Evolutionary conservation across 2,329 filamentous ascomycete species (phyloP).

Genomic region (Alternaria conjuncta): DNA sequence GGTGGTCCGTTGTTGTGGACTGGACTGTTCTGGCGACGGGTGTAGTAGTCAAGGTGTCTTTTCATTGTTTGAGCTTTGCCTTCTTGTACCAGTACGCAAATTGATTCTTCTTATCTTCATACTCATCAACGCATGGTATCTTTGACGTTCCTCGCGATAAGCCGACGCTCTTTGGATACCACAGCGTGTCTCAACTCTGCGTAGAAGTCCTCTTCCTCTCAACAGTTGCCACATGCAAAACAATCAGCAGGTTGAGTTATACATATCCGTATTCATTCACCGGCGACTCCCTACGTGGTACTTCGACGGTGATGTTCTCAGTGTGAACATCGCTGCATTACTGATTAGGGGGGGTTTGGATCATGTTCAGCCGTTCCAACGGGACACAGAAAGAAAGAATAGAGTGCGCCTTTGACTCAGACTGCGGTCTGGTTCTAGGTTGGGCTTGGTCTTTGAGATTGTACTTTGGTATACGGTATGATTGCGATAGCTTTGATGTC

Average conservation of each 20-base stretch:
- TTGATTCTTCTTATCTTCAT: not conserved
- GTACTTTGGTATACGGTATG: too few species aligned
- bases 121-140: not conserved
- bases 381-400: too few species aligned
- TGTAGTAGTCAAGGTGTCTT: not conserved
- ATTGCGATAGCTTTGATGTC: not conserved
- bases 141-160: not conserved
- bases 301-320: not conserved
- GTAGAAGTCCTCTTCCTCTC: not conserved
- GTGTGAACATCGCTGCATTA: not conserved
- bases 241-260: not conserved
- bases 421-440: too few species aligned
- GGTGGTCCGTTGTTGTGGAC: not conserved
- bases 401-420: too few species aligned
- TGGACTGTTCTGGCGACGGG: not conserved
- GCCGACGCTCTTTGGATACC: not conserved
- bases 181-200: not conserved
- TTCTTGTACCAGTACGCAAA: not conserved
- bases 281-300: not conserved
- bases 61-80: not conserved
- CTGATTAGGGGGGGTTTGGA: not conserved
- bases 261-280: not conserved
- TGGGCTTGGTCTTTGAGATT: too few species aligned
- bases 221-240: not conserved
- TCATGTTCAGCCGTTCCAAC: not conserved